These are phyloP conservation scores for Celoporthe dispersa DNA, from an alignment of 2,329 filamentous ascomycete genomes.

Conservation along the genomic window DNA sequence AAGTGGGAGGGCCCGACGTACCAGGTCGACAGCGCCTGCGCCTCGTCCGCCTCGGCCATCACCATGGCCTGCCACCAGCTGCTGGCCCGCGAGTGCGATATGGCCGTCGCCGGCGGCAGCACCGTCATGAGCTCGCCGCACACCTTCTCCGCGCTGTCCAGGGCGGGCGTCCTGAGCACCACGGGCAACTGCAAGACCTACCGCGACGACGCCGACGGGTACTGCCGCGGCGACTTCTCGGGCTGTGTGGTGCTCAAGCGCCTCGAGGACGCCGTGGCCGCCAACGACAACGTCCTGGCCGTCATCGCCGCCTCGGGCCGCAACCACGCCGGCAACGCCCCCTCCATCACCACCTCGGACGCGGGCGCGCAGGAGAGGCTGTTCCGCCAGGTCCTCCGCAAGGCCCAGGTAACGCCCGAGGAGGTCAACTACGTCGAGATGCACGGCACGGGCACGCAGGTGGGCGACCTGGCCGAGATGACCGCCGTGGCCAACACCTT, in stretches of 20 bases:
- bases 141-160: slow-evolving; percentile 33
- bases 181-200: slow-evolving; percentile 42
- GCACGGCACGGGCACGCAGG: slow-evolving; percentile 50
- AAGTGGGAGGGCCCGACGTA: slow-evolving; percentile 41
- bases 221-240: slow-evolving; percentile 55
- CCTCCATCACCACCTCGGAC: slow-evolving; percentile 37
- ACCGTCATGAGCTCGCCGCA: slow-evolving; percentile 37
- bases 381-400: slow-evolving; percentile 38
- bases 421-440: slow-evolving; percentile 41
- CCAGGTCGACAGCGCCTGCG: slow-evolving; percentile 44
- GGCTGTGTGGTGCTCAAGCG: slow-evolving; percentile 52
- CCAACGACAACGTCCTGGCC: slow-evolving; percentile 50
- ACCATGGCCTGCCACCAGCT: slow-evolving; percentile 42
- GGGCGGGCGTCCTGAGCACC: slow-evolving; percentile 40
- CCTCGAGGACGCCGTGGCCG: slow-evolving; percentile 49
- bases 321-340: slow-evolving; percentile 47
- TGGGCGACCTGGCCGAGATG: slow-evolving; percentile 43
- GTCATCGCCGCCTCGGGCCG: slow-evolving; percentile 44
- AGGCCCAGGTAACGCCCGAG: slow-evolving; percentile 33
- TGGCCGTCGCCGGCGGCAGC: slow-evolving; percentile 40
- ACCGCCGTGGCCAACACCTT: slow-evolving; percentile 25
- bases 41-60: slow-evolving; percentile 43
- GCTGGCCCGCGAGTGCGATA: slow-evolving; percentile 35
- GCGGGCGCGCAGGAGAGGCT: slow-evolving; percentile 36
- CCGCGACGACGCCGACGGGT: slow-evolving; percentile 48